phyloP scores from a whole-genome alignment of 345 rosid species.

The Psidium guajava region DNA sequence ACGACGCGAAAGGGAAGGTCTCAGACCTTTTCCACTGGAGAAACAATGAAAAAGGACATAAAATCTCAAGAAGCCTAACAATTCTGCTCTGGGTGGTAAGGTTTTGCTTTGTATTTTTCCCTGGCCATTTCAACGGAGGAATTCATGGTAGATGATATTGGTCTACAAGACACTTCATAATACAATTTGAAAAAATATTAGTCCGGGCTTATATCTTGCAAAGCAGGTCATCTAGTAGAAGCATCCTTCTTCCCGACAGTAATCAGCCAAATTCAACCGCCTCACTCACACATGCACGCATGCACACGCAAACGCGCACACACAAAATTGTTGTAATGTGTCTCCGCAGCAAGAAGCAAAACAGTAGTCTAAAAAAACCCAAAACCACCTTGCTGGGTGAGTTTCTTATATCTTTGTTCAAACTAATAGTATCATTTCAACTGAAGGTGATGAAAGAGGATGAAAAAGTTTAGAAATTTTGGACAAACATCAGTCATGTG shows the following conservation, averaged over 20 bases:
- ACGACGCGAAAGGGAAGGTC: neutral
- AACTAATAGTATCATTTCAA: neutral
- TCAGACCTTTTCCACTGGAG: neutral
- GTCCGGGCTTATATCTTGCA: neutral
- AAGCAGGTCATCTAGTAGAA: neutral
- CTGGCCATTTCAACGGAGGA: neutral
- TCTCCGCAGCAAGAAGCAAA: neutral
- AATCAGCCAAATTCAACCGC: neutral
- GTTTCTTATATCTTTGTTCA: neutral
- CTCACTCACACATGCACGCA: neutral
- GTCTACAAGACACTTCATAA: neutral
- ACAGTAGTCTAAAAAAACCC: neutral
- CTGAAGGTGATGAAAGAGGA: neutral
- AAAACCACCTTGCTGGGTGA: neutral
- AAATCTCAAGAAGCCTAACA: neutral
- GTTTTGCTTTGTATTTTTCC: neutral
- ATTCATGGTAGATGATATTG: neutral
- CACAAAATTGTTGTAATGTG: neutral
- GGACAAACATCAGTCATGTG: neutral
- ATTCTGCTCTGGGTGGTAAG: neutral
- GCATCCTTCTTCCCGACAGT: neutral
- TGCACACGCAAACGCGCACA: neutral
- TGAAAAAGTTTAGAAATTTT: neutral
- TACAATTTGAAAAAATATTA: neutral
- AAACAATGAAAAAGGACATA: neutral